Evolutionary conservation across 2,329 filamentous ascomycete genomes (phyloP), one percentile per base, ranked within the genome.

Genomic region (Fusarium pseudonygamai): DNA sequence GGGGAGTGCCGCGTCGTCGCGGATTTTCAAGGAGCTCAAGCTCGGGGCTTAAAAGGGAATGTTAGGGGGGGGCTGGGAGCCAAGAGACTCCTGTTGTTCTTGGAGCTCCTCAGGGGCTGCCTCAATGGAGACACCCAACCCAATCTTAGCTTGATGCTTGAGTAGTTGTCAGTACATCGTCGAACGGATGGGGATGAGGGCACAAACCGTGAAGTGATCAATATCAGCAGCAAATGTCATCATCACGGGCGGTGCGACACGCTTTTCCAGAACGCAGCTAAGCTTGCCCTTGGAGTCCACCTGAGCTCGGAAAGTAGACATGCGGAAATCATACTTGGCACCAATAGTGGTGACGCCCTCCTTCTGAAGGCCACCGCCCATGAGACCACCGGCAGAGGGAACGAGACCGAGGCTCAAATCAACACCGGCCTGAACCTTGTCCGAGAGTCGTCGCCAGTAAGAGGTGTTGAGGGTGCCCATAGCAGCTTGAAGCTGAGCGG

Each of bases 311-410:
- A 98, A 97, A 57, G 94, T 96, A 62, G 94, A 96, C 85, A 95
- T 93, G 80, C 94, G 91, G 90, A 99, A 99, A 83, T 98, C 96
- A 85, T 99, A 99, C 86, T 99, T 99, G 82, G 95, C 94, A 79
- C 96, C 96, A 78, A 98, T 89, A 61, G 95, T 94, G 60, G 97
- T 95, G 70, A 94, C 89, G 63, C 96, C 96, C 83, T 99, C 95
- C 84, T 95, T 96, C 82, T 92, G 90, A 60, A 92, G 82, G 52
- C 91, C 91, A 68, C 88, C 90, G 79, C 94, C 94, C 91, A 96
- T 95, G 84, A 93, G 85, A 72, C 90, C 89, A 59, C 89, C 90
- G 59, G 86, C 85, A 62, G 89, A 87, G 34, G 89, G 87, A 37
- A 91, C 91, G 76, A 97, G 92, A 74, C 95, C 93, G 67, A 99